Base-by-base conservation (phyloP, 1,284 basidiomycete genomes). In the Trichosporon ovoides region DNA sequence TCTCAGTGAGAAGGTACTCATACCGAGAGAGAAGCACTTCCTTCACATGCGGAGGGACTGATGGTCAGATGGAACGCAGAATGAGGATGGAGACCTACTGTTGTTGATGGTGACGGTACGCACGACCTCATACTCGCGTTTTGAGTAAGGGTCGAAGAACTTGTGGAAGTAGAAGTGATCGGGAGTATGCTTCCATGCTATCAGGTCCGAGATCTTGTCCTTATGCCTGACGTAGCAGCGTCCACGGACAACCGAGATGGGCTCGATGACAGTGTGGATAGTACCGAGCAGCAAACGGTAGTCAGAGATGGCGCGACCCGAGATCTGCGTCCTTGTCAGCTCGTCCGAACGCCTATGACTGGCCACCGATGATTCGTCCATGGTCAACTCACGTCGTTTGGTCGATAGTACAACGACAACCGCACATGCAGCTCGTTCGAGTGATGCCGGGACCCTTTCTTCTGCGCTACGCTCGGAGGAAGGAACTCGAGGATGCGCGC, bases 41-140 rank as follows among this genome's bases (percentile, higher is more conserved):
- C 63, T 87, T 83, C 70, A 93, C 87, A 66, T 87, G 76, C 57
- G 84, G 83, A 34, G 91, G 91, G 38, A 94, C 91, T 94, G 72
- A 16, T 5, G 19, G 53, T 19, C 33, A 48, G 22, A 16, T 55
- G 28, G 28, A 31, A 31, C 28, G 28, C 4, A 31, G 68, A 67
- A n/a, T n/a, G 57, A 11, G 34, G 3, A 7, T 9, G 18, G 20
- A 11, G 31, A 84, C 91, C 69, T 73, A 96, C 92, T 81, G 76
- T 98, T 98, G 67, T 87, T 85, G 58, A 96, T 86, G 69, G 88
- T 88, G 50, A 84, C 84, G 24, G 91, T 86, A 56, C 89, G 87
- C 59, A 98, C 86, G 66, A 98, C 88, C 76, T 98, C 96, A 78
- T 95, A 97, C 78, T 96, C 95, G 75, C 92, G 90, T 80, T 96